A percentile compares a stretch with the other conserved stretches of the same genome.
Evolutionary conservation across 1,284 basidiomycete species (phyloP).

Genomic region (Apiotrichum sp.): DNA sequence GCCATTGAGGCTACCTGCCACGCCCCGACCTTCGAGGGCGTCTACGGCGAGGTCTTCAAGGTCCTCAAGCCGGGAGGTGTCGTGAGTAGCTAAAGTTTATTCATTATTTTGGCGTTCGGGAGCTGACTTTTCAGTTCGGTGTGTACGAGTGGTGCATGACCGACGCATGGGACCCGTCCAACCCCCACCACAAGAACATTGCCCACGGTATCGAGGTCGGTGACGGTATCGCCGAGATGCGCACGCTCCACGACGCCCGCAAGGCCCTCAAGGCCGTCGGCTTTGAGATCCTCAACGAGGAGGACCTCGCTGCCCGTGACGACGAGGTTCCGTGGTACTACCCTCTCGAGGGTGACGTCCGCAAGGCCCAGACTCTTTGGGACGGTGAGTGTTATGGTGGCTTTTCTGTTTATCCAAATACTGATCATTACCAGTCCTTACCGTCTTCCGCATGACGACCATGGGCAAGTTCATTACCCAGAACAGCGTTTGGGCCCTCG

Average conservation of each 20-base stretch:
- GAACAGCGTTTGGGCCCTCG: conserved; percentile 68
- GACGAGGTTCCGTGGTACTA: conserved; percentile 92
- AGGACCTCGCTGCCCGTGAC: conserved; percentile 76
- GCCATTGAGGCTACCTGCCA: conserved; percentile 98
- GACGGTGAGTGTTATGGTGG: conserved; percentile 53
- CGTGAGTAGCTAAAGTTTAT: conserved; percentile 53
- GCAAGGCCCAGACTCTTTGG: conserved; percentile 89
- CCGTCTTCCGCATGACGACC: conserved; percentile 83
- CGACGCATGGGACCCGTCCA: conserved; percentile 81
- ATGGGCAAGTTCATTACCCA: conserved; percentile 82
- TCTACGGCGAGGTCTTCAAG: conserved; percentile 89
- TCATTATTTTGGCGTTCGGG: no score
- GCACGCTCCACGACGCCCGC: conserved; percentile 65
- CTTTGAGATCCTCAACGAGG: conserved; percentile 83
- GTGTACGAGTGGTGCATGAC: conserved; percentile 99
- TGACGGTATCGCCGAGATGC: conserved; percentile 98
- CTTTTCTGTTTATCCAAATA: no score
- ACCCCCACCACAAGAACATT: conserved; percentile 82
- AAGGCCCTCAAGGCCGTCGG: conserved; percentile 78
- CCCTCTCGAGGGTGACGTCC: conserved; percentile 86
- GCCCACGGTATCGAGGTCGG: conserved; percentile 87
- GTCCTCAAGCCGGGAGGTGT: conserved; percentile 95
- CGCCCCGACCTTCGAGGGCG: conserved; percentile 90
- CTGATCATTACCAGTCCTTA: conserved; percentile 51
- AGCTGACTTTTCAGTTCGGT: conserved; percentile 61